Conservation (phyloP, 805 yeast species). For the Pichia occidentalis region DNA sequence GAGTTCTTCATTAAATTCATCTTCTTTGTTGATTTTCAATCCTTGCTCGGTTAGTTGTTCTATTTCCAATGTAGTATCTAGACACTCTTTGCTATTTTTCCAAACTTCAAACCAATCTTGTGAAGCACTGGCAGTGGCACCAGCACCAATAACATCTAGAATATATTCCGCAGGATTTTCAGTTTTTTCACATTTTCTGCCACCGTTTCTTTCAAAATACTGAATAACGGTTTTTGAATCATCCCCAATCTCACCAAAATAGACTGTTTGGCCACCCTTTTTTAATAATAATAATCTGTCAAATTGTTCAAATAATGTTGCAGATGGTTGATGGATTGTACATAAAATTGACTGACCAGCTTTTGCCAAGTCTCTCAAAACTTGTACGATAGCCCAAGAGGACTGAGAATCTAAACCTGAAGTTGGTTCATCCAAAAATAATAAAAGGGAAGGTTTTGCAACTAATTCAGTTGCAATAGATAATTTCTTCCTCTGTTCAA, state of each 20-base stretch:
- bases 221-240: slow-evolving; percentile 37
- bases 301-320: slow-evolving; percentile 38
- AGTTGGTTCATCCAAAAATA: no score
- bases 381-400: slow-evolving; percentile 50
- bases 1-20: slow-evolving; percentile 14
- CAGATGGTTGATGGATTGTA: slow-evolving; percentile 51
- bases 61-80: slow-evolving; percentile 24
- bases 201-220: slow-evolving; percentile 50
- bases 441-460: no score
- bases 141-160: slow-evolving; percentile 72
- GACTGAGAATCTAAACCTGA: slow-evolving; percentile 49
- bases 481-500: no score
- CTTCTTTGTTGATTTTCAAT: slow-evolving; percentile 4
- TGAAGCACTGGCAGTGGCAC: slow-evolving; percentile 57
- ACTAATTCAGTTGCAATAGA: no score
- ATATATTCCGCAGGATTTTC: slow-evolving; percentile 77
- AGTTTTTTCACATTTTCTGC: slow-evolving; percentile 50
- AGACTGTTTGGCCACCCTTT: slow-evolving; percentile 49
- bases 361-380: slow-evolving; percentile 40
- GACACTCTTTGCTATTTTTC: slow-evolving; percentile 33
- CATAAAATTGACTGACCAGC: slow-evolving; percentile 52
- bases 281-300: no score
- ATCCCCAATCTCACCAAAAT: slow-evolving; percentile 47
- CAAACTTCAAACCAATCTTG: slow-evolving; percentile 62
- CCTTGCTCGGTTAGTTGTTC: slow-evolving; percentile 21